Base-by-base conservation (phyloP, 768 basidiomycete species). In the Lentinus brumalis region DNA sequence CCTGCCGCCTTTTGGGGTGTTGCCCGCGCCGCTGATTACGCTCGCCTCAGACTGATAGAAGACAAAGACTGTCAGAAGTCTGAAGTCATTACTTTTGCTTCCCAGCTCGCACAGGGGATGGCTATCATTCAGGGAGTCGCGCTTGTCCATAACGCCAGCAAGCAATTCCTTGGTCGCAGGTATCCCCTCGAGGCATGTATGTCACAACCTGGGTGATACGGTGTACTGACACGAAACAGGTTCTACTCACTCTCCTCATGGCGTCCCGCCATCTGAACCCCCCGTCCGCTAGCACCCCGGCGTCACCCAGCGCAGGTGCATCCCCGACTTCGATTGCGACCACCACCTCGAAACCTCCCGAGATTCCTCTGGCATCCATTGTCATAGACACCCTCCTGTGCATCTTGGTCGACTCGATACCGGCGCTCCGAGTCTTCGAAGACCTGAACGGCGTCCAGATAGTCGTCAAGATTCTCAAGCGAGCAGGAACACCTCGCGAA, bases 401-500 rank as follows among this genome's bases (percentile, higher is more conserved):
- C 65, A 81, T 94, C 32, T 79, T 98, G n/a, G 96, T 96, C 14
- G 96, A 98, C 71, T 86, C 91, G 1, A 82, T 92, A 0, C 66
- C 73, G 7, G 87, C 92, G 6, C 74, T 95, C 14, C 86, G 96
- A 26, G 79, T 77, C 0, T 96, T 97, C 64, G 96, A 98, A 73
- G 81, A 83, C 16, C 79, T 80, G 31, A 83, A 80, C 56, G 96
- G 96, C 2, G 82, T 94, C 2, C 92, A 92, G 62, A 83, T 84
- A 0, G 82, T 96, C 7, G 92, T 95, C n/a, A 90, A 87, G 69
- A 86, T 94, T 32, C 79, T 97, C 40, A 98, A 98, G 70, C 81
- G 92, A 49, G 87, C 89, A 1, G 87, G 86, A 8, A 92, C 92
- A 8, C 88, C 90, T n/a, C 84, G 92, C 50, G 91, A 92, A 77